Evolutionary conservation across 148 eudicot species (phyloP), one percentile per base, ranked within the genome.

Genomic region (Nyssa sinensis): DNA sequence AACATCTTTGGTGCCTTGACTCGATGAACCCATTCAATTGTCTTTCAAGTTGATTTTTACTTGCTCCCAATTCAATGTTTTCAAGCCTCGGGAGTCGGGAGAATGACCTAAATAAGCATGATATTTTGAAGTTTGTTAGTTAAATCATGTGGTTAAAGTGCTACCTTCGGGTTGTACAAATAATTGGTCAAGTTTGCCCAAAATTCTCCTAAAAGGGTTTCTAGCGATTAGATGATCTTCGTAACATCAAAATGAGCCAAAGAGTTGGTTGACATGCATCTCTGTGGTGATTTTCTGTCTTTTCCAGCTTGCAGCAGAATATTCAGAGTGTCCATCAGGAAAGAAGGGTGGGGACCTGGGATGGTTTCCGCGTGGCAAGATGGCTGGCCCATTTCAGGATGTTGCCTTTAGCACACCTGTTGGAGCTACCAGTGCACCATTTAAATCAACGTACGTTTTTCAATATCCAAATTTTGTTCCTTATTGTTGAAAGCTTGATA

Each of bases 381-480:
- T 91, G 99, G 98, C 99, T 34, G 99, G 99, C 61, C 94, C 98
- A 7, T 93, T 95, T 79, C 98, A 95, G 88, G 99, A 95, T 12
- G 99, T 95, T 80, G 98, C 99, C 78, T 95, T 95, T 73, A 86
- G 76, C 87, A 93, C 99, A 29, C 85, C 88, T 61, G 80, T 95
- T 77, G 99, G 99, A 80, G 98, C 80, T 49, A 95, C 98, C 47
- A 93, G 97, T 76, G 88, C 91, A 64, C 93, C 98, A 5, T 95
- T 95, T 65, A 95, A 95, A 80, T 95, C 99, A 31, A 95, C 98
- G 98, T 95, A 82, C 58, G 86, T 59, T 51, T 61, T 74, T 21
- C 11, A 58, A 71, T 29, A 67, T 75, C 57, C 67, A 16, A 11
- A 24, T 60, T 35, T 71, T 62, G n/a, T 69, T 35, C 13, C 39